Evolutionary conservation across 1,284 basidiomycete genomes (phyloP).

Genomic region (Melampsora larici-populina): DNA sequence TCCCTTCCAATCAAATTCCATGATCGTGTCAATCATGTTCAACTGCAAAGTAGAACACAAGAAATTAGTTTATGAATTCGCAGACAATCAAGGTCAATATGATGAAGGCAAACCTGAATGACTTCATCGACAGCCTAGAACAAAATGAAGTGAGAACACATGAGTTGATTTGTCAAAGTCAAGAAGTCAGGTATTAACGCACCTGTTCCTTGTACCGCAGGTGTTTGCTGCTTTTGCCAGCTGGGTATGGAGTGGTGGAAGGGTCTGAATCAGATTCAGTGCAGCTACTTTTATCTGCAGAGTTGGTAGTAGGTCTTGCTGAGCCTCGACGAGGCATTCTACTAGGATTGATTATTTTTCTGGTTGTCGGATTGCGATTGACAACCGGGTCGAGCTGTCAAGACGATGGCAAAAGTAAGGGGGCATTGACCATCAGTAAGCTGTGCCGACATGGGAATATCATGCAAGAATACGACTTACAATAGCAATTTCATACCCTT

Average conservation of each 20-base stretch:
- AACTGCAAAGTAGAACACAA: neutral
- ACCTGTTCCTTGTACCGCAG: conserved; percentile 1
- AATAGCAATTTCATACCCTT: conserved; percentile 9
- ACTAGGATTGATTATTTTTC: neutral
- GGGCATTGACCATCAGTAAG: neutral
- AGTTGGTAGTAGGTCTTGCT: too few relatives aligned
- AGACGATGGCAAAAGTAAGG: neutral
- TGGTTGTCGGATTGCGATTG: neutral
- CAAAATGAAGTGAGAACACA: neutral
- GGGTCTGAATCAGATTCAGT: neutral
- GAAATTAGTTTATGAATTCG: neutral
- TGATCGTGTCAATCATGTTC: conserved; percentile 3
- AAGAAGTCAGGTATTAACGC: neutral
- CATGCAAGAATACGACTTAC: neutral
- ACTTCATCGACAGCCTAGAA: conserved; percentile 14
- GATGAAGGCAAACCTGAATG: neutral
- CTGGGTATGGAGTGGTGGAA: too few relatives aligned
- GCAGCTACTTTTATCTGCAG: neutral
- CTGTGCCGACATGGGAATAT: neutral
- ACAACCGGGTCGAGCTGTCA: neutral
- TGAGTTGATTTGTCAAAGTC: neutral
- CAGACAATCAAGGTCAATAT: neutral
- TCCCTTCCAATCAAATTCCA: conserved; percentile 7
- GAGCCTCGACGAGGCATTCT: neutral
- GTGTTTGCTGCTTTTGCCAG: neutral